phyloP scores from a whole-genome alignment of 1,284 basidiomycete species.

The Ceratobasidium theobromae region DNA sequence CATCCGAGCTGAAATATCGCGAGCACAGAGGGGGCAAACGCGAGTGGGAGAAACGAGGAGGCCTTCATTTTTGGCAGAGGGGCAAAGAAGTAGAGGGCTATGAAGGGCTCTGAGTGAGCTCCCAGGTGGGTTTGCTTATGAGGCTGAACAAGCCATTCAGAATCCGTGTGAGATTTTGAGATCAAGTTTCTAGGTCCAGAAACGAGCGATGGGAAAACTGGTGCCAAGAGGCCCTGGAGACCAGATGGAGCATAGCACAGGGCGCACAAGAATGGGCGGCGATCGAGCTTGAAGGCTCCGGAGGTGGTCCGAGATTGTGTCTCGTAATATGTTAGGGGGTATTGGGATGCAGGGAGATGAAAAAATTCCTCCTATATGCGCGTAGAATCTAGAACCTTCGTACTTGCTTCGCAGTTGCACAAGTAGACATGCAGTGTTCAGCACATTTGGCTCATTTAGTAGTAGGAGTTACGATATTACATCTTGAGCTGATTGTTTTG shows the following conservation, averaged over 20 bases:
- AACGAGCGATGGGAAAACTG: neutral
- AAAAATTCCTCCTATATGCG: no score
- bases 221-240: neutral
- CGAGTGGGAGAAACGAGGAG: neutral
- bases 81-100: neutral
- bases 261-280: no score
- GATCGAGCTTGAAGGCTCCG: neutral
- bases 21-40: neutral
- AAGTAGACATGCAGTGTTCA: no score
- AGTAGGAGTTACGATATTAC: neutral
- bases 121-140: neutral
- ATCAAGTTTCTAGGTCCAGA: no score
- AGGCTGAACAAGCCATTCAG: neutral
- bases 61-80: neutral
- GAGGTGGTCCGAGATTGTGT: neutral
- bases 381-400: no score
- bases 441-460: no score
- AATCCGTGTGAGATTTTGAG: no score
- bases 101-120: neutral
- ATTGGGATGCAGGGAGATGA: neutral
- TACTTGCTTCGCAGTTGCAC: no score
- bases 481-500: neutral
- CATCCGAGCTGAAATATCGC: constrained; percentile 25
- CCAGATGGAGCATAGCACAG: neutral
- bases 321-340: neutral